phyloP scores from a whole-genome alignment of 2,329 filamentous ascomycete species.

The Fusarium devonianum region DNA sequence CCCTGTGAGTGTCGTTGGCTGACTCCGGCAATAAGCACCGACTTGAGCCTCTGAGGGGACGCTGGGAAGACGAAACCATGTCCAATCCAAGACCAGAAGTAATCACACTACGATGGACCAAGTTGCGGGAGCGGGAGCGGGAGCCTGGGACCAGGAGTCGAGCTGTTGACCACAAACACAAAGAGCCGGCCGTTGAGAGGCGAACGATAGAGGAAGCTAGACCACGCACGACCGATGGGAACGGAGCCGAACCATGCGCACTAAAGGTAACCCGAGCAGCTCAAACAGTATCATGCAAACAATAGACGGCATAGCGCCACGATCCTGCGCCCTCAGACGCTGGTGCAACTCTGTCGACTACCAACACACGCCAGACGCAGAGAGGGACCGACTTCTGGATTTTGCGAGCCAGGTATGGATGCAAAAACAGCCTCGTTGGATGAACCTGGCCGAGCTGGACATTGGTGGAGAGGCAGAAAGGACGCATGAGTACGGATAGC shows the following conservation, averaged over 20 bases:
- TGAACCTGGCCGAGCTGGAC: slow-evolving; percentile 32
- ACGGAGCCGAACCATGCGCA: too few relatives aligned
- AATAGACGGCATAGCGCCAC: slow-evolving; percentile 32
- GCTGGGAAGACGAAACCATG: slow-evolving; percentile 9
- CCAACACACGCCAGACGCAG: slow-evolving; percentile 12
- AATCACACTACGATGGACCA: neutral
- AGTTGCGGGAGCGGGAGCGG: slow-evolving; percentile 21
- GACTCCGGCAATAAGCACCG: slow-evolving; percentile 35
- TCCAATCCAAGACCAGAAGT: slow-evolving; percentile 1
- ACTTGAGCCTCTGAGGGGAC: slow-evolving; percentile 33
- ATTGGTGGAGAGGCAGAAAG: slow-evolving; percentile 1
- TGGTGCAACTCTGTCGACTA: slow-evolving; percentile 4
- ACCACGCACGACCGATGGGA: slow-evolving; percentile 1
- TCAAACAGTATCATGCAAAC: slow-evolving; percentile 33
- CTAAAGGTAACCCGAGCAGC: slow-evolving; percentile 19
- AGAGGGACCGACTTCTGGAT: slow-evolving; percentile 12
- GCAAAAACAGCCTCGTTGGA: slow-evolving; percentile 12
- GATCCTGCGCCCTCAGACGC: neutral
- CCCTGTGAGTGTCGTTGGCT: slow-evolving; percentile 21
- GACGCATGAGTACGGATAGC: neutral
- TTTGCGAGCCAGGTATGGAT: neutral
- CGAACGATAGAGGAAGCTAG: slow-evolving; percentile 14
- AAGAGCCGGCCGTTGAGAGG: slow-evolving; percentile 32
- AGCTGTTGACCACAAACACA: slow-evolving; percentile 11
- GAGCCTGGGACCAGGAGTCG: slow-evolving; percentile 11